A percentile compares a stretch with the other conserved stretches of the same genome.
These are phyloP conservation scores for Chlorencoelia australis DNA, from an alignment of 2,329 filamentous ascomycete species.

Conservation along the genomic window DNA sequence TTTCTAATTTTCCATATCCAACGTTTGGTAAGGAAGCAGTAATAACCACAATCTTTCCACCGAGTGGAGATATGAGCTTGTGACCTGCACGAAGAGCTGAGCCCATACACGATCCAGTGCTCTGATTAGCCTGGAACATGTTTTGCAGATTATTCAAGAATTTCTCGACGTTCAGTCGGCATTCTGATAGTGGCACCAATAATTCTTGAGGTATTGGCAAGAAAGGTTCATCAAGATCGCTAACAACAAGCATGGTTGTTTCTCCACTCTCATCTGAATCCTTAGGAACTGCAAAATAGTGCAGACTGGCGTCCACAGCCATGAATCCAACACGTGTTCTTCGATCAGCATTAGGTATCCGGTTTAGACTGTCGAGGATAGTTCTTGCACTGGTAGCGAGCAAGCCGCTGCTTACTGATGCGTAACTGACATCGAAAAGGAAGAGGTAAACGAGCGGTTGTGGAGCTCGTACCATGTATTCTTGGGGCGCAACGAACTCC, in stretches of 20 bases:
- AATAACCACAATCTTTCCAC: slow-evolving; percentile 88
- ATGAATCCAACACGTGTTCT: slow-evolving; percentile 90
- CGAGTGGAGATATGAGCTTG: slow-evolving; percentile 88
- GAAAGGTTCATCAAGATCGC: slow-evolving; percentile 93
- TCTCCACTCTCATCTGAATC: slow-evolving; percentile 79
- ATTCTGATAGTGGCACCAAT: slow-evolving; percentile 79
- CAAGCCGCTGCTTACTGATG: slow-evolving; percentile 80
- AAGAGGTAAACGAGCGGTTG: slow-evolving; percentile 94
- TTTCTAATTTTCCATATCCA: slow-evolving; percentile 80
- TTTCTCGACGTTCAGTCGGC: slow-evolving; percentile 79
- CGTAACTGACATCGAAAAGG: slow-evolving; percentile 87
- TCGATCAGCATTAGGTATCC: slow-evolving; percentile 96
- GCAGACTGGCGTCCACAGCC: slow-evolving; percentile 85
- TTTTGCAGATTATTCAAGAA: slow-evolving; percentile 85
- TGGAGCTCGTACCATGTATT: slow-evolving; percentile 98
- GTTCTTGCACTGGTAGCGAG: slow-evolving; percentile 87
- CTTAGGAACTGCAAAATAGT: slow-evolving; percentile 92
- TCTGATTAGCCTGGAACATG: slow-evolving; percentile 96
- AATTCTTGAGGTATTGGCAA: slow-evolving; percentile 87
- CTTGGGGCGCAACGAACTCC: slow-evolving; percentile 94
- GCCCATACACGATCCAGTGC: slow-evolving; percentile 84
- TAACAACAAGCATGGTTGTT: slow-evolving; percentile 85
- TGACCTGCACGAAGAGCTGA: slow-evolving; percentile 87
- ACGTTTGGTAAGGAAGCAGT: slow-evolving; percentile 84
- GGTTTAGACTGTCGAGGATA: slow-evolving; percentile 86